A percentile compares a stretch with the other conserved stretches of the same genome.
Evolutionary conservation across 2,329 filamentous ascomycete genomes (phyloP).

Genomic region (Moelleriella libera): DNA sequence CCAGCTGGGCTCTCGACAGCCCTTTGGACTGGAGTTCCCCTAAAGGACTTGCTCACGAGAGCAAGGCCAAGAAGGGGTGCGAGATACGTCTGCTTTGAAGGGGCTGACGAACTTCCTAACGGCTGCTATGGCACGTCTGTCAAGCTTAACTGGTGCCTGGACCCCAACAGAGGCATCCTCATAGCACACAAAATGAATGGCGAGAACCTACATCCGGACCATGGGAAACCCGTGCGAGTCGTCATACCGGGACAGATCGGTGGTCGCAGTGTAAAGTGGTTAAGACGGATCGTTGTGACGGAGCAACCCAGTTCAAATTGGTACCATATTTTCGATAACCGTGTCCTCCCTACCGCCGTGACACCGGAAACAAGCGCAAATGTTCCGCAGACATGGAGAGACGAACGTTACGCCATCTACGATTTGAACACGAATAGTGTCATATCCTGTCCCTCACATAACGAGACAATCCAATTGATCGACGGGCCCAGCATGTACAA

Average conservation of each 20-base stretch:
- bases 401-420: conserved; percentile 86
- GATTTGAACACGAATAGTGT: conserved; percentile 82
- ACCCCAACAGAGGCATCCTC: conserved; percentile 72
- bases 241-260: conserved; percentile 88
- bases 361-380: conserved; percentile 67
- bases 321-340: conserved; percentile 92
- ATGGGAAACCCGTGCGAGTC: conserved; percentile 69
- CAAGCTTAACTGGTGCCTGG: conserved; percentile 79
- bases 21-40: conserved; percentile 70
- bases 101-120: conserved; percentile 77
- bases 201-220: conserved; percentile 64
- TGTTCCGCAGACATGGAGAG: conserved; percentile 65
- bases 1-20: conserved; percentile 76
- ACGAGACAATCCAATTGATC: conserved; percentile 46
- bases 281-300: conserved; percentile 69
- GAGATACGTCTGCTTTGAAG: conserved; percentile 80
- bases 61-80: conserved; percentile 58
- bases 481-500: conserved; percentile 41
- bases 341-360: conserved; percentile 76
- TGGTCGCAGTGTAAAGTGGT: conserved; percentile 85
- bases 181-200: conserved; percentile 88
- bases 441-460: conserved; percentile 64
- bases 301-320: conserved; percentile 74
- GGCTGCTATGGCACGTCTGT: conserved; percentile 80
- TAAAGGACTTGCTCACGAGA: conserved; percentile 54